A percentile compares a stretch with the other conserved stretches of the same genome.
Conservation (phyloP, 768 basidiomycete genomes). For the Kwoniella dendrophila region DNA sequence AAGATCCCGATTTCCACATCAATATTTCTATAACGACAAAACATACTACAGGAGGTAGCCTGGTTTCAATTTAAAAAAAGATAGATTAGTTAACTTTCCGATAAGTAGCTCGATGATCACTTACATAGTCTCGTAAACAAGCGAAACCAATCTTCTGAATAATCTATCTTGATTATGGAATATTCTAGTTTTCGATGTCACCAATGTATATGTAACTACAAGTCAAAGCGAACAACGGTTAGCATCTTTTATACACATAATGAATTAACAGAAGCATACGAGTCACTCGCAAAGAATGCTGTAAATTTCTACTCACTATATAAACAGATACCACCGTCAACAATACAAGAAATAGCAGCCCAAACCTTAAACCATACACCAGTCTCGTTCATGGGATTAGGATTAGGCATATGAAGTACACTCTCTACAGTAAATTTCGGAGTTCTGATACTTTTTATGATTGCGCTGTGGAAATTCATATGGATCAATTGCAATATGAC, state of each 20-base stretch:
- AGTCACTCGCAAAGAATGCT: no score
- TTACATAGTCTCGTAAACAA: slow-evolving; percentile 10
- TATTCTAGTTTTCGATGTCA: slow-evolving; percentile 13
- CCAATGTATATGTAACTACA: slow-evolving; percentile 11
- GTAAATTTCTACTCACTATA: slow-evolving; percentile 4
- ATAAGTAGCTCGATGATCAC: background rate
- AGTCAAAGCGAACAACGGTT: background rate
- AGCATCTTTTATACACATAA: background rate
- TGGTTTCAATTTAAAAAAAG: background rate
- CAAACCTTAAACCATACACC: slow-evolving; percentile 13
- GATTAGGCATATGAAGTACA: background rate
- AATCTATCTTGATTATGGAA: slow-evolving; percentile 13
- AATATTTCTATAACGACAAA: background rate
- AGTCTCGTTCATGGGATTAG: background rate
- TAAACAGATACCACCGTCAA: slow-evolving; percentile 10
- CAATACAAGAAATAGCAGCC: slow-evolving; percentile 6
- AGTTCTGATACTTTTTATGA: background rate
- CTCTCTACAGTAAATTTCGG: slow-evolving; percentile 1
- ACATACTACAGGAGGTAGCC: slow-evolving; percentile 7
- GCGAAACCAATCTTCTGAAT: slow-evolving; percentile 6
- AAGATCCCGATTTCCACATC: background rate
- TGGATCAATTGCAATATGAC: background rate
- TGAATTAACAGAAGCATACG: no score
- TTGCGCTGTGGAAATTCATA: background rate
- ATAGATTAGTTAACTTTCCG: background rate